Evolutionary conservation across 2,329 filamentous ascomycete species (phyloP).

Genomic region (Xylaria sp.): DNA sequence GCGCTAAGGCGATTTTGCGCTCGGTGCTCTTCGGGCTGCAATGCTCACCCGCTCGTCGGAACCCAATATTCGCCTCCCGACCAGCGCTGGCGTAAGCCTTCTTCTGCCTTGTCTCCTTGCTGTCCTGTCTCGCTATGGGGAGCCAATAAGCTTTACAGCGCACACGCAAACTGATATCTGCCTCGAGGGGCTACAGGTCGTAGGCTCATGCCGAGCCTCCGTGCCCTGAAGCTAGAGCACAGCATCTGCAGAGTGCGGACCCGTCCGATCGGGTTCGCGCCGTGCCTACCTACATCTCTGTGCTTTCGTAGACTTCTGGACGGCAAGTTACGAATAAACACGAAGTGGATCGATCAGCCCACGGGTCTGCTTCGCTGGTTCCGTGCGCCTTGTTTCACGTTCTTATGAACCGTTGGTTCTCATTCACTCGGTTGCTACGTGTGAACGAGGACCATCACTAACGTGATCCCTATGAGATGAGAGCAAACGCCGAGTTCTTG

Average conservation of each 20-base stretch:
- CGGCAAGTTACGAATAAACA: neutral
- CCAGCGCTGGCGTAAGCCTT: neutral
- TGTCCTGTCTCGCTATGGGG: neutral
- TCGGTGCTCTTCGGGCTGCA: conserved; percentile 17
- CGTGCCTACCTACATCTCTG: conserved; percentile 5
- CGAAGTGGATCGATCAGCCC: neutral
- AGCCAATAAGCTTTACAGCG: conserved; percentile 9
- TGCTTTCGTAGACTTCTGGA: neutral
- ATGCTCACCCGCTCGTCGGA: conserved; percentile 11
- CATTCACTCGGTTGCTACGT: neutral
- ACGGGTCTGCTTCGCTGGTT: neutral
- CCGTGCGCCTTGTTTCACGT: neutral
- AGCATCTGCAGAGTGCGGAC: conserved; percentile 13
- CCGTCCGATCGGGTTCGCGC: conserved; percentile 18
- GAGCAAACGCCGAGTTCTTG: neutral
- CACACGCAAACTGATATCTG: conserved; percentile 8
- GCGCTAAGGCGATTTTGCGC: conserved; percentile 1
- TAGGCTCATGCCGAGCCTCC: conserved; percentile 4
- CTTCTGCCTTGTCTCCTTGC: neutral
- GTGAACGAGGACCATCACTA: neutral
- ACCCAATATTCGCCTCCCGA: conserved; percentile 21
- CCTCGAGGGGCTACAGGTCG: conserved; percentile 4
- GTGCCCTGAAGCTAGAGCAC: conserved; percentile 21
- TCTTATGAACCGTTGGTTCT: neutral
- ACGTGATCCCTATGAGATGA: neutral